Evolutionary conservation across 2,329 filamentous ascomycete species (phyloP), one percentile per base, ranked within the genome.

Genomic region (Chaetomium globosum): DNA sequence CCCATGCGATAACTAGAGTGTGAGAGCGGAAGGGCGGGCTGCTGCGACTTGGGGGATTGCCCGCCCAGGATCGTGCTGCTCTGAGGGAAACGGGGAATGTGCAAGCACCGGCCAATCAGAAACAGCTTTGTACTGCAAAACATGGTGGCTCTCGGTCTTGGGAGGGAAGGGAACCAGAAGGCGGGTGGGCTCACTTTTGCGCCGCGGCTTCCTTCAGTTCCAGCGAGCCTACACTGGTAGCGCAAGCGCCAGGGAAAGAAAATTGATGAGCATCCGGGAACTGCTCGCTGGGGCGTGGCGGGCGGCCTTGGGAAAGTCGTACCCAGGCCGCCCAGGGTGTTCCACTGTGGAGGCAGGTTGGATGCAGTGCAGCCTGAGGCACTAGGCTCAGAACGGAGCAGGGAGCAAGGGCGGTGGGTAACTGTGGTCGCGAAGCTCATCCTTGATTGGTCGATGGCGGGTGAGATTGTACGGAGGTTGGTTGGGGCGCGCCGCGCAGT

Each of bases 41-140:
- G 68, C 66, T 67, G 64, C 64, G 66, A 65, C 66, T 64, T 43
- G 36, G 65, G 31, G 31, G 65, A 61, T 19, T n/a, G 39, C 39
- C 65, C 63, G 39, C 39, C 65, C 63, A 49, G 63, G 66, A 54
- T 64, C 26, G 33, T 36, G 62, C 51, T 39, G 43, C 64, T 63
- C 63, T 65, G 58, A 51, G 65, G 52, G 58, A 64, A 64, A 66
- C 60, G 58, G 61, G 64, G 59, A 66, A 60, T 63, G 65, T 26
- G 64, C 43, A 39, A 36, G 61, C 66, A 68, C 64, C 59, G 63
- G 28, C 69, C 69, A 70, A 68, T 68, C 65, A 68, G 51, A 39
- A 57, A 62, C 56, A 61, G 53, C 65, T 64, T 65, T 64, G 67
- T 57, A 56, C 58, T 55, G 61, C 43, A 54, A 55, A 58, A 33